Evolutionary conservation across 2,329 filamentous ascomycete species (phyloP), one percentile per base, ranked within the genome.

Genomic region (Neoarthrinium moseri): DNA sequence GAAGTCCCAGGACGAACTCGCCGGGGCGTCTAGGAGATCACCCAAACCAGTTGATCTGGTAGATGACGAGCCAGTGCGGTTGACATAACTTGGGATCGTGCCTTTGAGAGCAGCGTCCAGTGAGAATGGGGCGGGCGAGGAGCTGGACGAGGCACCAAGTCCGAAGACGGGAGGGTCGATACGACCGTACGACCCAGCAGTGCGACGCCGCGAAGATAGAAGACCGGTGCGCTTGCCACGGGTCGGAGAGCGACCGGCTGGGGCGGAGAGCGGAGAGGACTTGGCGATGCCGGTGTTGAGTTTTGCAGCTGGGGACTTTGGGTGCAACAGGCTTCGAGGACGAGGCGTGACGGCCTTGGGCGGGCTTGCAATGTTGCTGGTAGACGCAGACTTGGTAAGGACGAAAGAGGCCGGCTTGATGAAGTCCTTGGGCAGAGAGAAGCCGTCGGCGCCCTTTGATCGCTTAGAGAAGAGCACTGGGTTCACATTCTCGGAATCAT

Each of bases 61-160:
- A 43, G 62, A 52, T 32, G 62, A 50, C 47, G 59, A 46, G 11
- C 58, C 48, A 13, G 61, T 56, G 47, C 72, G 77, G 36, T 74
- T 69, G 4, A 70, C 69, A 64, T 85, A 86, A 51, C 75, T 75
- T 5, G 85, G 72, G 44, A 91, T 81, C 22, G 87, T 90, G 40
- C 87, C 87, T 63, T 81, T 87, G 52, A 95, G 80, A 4, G 90
- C 91, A 20, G 89, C 87, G 61, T 94, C 87, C 49, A 96, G 83
- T 43, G 87, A 91, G 68, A 96, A 95, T 1, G 89, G 88, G 4
- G 86, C 70, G 6, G 74, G 68, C n/a, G 70, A 57, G 24, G 70
- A 64, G 21, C 67, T 69, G 46, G 69, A 72, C 3, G 42, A 42
- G 22, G 38, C 30, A 15, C 39, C 30, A 50, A 70, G 69, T 41